A percentile compares a stretch with the other conserved stretches of the same genome.
phyloP scores from a whole-genome alignment of 1,284 basidiomycete species.

The Cutaneotrichosporon sp. region DNA sequence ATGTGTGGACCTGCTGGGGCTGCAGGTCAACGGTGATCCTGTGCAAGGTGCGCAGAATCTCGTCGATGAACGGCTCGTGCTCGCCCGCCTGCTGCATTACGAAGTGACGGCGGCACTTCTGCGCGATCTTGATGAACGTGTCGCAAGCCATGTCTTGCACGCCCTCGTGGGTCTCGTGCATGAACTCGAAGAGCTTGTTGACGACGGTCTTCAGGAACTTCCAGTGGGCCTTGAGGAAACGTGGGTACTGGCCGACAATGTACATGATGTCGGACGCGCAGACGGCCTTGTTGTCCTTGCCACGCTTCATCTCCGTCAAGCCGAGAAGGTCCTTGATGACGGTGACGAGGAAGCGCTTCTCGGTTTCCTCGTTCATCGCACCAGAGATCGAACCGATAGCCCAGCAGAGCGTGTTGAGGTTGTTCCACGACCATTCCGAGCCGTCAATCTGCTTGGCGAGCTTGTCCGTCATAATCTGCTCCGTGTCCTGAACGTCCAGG shows the following conservation, averaged over 20 bases:
- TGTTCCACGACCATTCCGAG: slow-evolving; percentile 99
- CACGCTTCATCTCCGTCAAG: slow-evolving; percentile 95
- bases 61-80: slow-evolving; percentile 96
- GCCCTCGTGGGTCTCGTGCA: slow-evolving; percentile 99
- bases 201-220: slow-evolving; percentile 99
- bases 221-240: slow-evolving; percentile 99
- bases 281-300: slow-evolving; percentile 99
- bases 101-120: slow-evolving; percentile 97
- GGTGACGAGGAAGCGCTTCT: slow-evolving; percentile 98
- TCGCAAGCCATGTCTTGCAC: slow-evolving; percentile 99
- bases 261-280: slow-evolving; percentile 99
- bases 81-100: slow-evolving; percentile 99
- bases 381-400: slow-evolving; percentile 99
- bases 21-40: slow-evolving; percentile 94
- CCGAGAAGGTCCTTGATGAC: slow-evolving; percentile 99
- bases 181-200: slow-evolving; percentile 99
- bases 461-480: slow-evolving; percentile 96
- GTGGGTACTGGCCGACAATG: slow-evolving; percentile 98
- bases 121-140: slow-evolving; percentile 99
- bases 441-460: slow-evolving; percentile 95
- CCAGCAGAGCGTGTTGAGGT: slow-evolving; percentile 99
- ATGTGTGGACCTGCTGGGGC: slow-evolving; percentile 93
- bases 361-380: slow-evolving; percentile 99
- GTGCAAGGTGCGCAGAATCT: slow-evolving; percentile 88
- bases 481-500: slow-evolving; percentile 92